Evolutionary conservation across 768 basidiomycete species (phyloP).

Genomic region (Phlegmacium glaucopus): DNA sequence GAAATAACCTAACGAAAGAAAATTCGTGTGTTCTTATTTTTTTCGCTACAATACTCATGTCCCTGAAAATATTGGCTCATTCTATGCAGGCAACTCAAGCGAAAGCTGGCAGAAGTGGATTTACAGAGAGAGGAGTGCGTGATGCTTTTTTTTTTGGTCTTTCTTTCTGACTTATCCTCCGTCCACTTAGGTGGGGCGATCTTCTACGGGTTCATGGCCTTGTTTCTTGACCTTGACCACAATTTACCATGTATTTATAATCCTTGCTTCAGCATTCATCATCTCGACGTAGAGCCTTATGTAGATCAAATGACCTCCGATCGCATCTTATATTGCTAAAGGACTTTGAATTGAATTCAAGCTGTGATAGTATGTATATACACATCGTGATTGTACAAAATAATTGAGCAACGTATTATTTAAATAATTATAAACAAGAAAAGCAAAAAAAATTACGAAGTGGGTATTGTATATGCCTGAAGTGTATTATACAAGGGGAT

Average conservation of each 20-base stretch:
- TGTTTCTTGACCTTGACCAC: constrained; percentile 20
- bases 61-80: not conserved
- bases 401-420: constrained; percentile 1
- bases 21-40: constrained; percentile 64
- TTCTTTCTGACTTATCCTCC: constrained; percentile 11
- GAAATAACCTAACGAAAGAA: constrained; percentile 73
- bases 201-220: constrained; percentile 52
- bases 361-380: not conserved
- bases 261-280: not conserved
- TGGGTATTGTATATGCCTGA: no score
- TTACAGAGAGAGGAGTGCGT: constrained; percentile 79
- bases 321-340: constrained; percentile 2
- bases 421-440: constrained; percentile 1
- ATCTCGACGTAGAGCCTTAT: constrained; percentile 15
- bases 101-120: constrained; percentile 66
- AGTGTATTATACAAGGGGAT: no score
- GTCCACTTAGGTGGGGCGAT: constrained; percentile 55
- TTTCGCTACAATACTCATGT: not conserved
- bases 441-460: not conserved
- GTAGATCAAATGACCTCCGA: constrained; percentile 9
- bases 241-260: not conserved
- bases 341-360: constrained; percentile 1
- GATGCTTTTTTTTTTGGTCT: not conserved
- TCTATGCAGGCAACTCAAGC: constrained; percentile 57
- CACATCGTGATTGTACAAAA: constrained; percentile 1